Percentiles rank a stretch among this genome's conserved stretches.
Conservation (phyloP, 1,139 yeast genomes). For the Protomyces inouyei region DNA sequence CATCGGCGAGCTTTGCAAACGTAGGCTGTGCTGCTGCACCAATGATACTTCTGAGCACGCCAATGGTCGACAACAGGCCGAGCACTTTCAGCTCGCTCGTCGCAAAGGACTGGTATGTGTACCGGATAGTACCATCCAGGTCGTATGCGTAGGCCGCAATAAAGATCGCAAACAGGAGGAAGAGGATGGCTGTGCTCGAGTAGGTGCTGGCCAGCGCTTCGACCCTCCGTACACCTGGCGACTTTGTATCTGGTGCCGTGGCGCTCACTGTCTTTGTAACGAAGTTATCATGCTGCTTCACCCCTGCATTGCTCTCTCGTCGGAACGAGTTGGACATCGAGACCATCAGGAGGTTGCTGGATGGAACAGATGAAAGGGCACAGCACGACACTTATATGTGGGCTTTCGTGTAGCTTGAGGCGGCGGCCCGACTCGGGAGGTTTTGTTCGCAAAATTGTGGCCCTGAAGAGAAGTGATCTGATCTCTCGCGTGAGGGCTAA, state of each 20-base stretch:
- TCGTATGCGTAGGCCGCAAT: conserved; percentile 44
- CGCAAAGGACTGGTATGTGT: conserved; percentile 43
- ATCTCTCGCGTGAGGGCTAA: not conserved
- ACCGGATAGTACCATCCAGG: conserved; percentile 43
- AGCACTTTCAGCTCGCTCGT: conserved; percentile 43
- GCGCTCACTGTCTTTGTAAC: not conserved
- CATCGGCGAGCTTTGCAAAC: conserved; percentile 44
- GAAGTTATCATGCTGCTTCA: not conserved
- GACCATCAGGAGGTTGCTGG: not conserved
- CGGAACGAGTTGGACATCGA: not conserved
- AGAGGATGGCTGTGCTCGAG: conserved; percentile 9
- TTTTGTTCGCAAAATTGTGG: not conserved
- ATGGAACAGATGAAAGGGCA: no score
- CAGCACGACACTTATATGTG: no score
- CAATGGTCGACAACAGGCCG: conserved; percentile 43
- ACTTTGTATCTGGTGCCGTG: conserved; percentile 10
- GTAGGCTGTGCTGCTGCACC: conserved; percentile 44
- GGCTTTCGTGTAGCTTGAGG: no score
- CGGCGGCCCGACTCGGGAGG: no score
- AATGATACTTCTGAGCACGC: conserved; percentile 44
- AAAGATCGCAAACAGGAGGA: conserved; percentile 34
- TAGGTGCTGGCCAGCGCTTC: conserved; percentile 20
- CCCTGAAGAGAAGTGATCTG: not conserved
- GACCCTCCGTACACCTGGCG: conserved; percentile 24
- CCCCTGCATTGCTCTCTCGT: not conserved